These are phyloP conservation scores for Leishmania major DNA, from an alignment of 208 protist species.

Conservation along the genomic window DNA sequence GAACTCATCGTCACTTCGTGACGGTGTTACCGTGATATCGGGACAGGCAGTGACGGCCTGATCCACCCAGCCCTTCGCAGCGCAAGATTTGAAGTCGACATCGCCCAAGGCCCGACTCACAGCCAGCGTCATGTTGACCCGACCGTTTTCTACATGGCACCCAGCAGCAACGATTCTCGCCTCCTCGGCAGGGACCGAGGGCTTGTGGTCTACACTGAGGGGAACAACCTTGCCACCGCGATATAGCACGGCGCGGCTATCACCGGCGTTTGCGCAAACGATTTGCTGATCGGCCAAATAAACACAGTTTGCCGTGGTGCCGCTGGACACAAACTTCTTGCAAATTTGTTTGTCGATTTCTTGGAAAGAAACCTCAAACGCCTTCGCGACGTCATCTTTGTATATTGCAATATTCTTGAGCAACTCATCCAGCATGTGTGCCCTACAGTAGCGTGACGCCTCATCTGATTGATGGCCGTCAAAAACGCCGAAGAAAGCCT, in stretches of 20 bases:
- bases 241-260: conserved; percentile 90
- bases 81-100: conserved; percentile 88
- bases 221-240: conserved; percentile 63
- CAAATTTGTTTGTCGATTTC: conserved; percentile 75
- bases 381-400: conserved; percentile 34
- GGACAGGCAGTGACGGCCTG: conserved; percentile 85
- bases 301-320: conserved; percentile 87
- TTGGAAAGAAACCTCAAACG: conserved; percentile 73
- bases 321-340: conserved; percentile 63
- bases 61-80: conserved; percentile 58
- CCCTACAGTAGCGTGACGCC: conserved; percentile 74
- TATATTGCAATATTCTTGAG: conserved; percentile 36
- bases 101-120: conserved; percentile 95
- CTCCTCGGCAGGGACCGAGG: conserved; percentile 64
- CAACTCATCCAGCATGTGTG: conserved; percentile 79
- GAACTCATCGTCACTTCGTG: conserved; percentile 73
- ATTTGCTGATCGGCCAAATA: conserved; percentile 68
- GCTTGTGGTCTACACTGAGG: conserved; percentile 93
- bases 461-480: conserved; percentile 89
- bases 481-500: conserved; percentile 91
- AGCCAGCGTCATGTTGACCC: conserved; percentile 93
- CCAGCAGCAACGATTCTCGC: conserved; percentile 85
- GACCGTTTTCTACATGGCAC: conserved; percentile 81
- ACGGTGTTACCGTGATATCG: conserved; percentile 54
- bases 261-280: conserved; percentile 91